Evolutionary conservation across 78 protist genomes (phyloP), one percentile per base, ranked within the genome.

Genomic region (Andalucia godoyi): DNA sequence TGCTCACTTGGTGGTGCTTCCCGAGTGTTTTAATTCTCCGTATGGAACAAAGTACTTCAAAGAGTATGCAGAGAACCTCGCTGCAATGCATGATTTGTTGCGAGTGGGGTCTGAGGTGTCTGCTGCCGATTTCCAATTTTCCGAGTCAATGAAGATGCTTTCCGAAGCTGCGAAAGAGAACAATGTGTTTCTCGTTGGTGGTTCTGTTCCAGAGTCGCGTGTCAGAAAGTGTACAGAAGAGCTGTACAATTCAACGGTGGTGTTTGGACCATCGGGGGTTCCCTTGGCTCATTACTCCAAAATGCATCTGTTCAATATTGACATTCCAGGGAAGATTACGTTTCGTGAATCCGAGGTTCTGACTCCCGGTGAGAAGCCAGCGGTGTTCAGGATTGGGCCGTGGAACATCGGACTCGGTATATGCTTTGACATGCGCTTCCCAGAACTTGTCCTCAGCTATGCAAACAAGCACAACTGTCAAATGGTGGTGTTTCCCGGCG

Each of bases 341-440:
- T 91, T 85, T 59, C 29, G 52, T 13, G 73, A 71, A 61, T 0
- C 52, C 18, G 93, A 92, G 5, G 72, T 84, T 21, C 75, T 92
- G 0, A 15, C 93, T 1, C 74, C 84, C 0, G 97, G 97, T 12
- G 29, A 69, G 15, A 34, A 29, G 0, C 46, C 57, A 10, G 80
- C 91, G 2, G 54, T 67, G 2, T 40, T 92, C 34, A 84, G 79
- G 34, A 71, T 79, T 0, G 87, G 77, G 25, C 39, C 29, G 38
- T 13, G 73, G 30, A 21, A 49, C 27, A n/a, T 89, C 34, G 98
- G 98, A 21, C 61, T 94, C 7, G 98, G 90, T 6, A 91, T 94
- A 33, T 94, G 98, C 71, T 94, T 89, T 64, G 98, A 94, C 62
- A 82, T 91, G 18, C 86, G 98, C 41, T 94, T 91, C 69, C 89